These are phyloP conservation scores for Fusarium subtropicale DNA, from an alignment of 2,329 filamentous ascomycete genomes.

Conservation along the genomic window DNA sequence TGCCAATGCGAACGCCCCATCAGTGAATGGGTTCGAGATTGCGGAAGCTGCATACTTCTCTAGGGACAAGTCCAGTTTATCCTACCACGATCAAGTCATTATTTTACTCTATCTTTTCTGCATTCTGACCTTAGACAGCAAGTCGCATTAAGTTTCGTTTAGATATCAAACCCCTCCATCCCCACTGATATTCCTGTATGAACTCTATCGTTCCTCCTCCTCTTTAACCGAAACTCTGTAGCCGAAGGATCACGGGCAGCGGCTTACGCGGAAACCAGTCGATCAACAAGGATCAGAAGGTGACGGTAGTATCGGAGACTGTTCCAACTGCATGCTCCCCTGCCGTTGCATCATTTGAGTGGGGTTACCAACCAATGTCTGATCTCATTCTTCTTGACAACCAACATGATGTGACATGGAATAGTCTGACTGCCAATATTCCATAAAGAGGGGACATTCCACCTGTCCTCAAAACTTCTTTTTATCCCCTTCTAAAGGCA, in stretches of 20 bases:
- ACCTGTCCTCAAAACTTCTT: not conserved
- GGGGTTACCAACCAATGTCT: constrained; percentile 1
- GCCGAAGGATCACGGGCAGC: not conserved
- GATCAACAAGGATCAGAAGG: constrained; percentile 4
- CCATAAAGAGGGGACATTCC: constrained; percentile 19
- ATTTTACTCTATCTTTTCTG: not conserved
- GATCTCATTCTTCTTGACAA: constrained; percentile 2
- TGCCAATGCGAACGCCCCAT: not conserved
- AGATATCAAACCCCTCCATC: not conserved
- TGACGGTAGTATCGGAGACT: not conserved
- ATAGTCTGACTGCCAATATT: not conserved
- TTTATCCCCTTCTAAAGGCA: rapidly evolving
- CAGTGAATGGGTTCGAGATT: not conserved
- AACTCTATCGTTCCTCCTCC: not conserved
- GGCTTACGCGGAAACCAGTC: not conserved
- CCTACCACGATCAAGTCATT: not conserved
- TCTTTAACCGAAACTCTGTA: not conserved
- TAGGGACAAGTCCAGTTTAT: not conserved
- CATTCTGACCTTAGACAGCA: not conserved
- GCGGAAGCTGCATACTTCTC: no score
- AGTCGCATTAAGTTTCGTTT: not conserved
- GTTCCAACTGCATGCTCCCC: constrained; percentile 1
- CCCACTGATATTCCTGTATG: not conserved
- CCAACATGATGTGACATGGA: not conserved
- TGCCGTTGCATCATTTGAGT: constrained; percentile 6